These are phyloP conservation scores for Tricholoma sp. DNA, from an alignment of 768 basidiomycete species.

Conservation along the genomic window DNA sequence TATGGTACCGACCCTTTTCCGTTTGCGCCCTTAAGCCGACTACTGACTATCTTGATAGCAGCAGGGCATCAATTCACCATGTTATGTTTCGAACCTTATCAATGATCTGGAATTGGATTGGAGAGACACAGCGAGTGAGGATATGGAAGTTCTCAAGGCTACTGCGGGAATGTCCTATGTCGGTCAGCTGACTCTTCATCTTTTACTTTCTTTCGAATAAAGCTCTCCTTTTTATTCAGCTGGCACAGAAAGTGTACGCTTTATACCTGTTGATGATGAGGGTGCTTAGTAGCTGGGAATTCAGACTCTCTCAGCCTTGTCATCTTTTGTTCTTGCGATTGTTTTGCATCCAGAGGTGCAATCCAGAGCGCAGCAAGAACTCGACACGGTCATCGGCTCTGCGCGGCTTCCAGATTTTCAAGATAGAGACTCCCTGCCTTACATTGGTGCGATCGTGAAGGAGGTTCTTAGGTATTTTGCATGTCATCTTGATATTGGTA, in stretches of 20 bases:
- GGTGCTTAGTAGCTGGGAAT: neutral
- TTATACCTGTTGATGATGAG: neutral
- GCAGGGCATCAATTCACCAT: slow-evolving; percentile 26
- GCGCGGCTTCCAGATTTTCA: slow-evolving; percentile 24
- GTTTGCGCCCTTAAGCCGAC: neutral
- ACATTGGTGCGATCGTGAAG: slow-evolving; percentile 35
- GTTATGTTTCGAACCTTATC: slow-evolving; percentile 29
- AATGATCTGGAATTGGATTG: slow-evolving; percentile 16
- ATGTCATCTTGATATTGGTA: neutral
- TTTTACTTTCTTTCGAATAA: neutral
- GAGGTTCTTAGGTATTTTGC: slow-evolving; percentile 29
- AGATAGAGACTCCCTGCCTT: slow-evolving; percentile 30
- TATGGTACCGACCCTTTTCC: slow-evolving; percentile 26
- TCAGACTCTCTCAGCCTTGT: slow-evolving; percentile 29
- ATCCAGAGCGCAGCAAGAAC: slow-evolving; percentile 24
- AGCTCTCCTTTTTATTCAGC: slow-evolving; percentile 17
- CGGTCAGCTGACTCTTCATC: slow-evolving; percentile 16
- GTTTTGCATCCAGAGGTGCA: slow-evolving; percentile 30
- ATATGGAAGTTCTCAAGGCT: slow-evolving; percentile 27
- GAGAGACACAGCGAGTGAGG: slow-evolving; percentile 14
- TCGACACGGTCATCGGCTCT: slow-evolving; percentile 25
- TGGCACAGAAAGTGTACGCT: slow-evolving; percentile 37
- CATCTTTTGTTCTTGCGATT: slow-evolving; percentile 31
- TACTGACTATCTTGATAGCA: slow-evolving; percentile 14
- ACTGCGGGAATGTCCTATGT: slow-evolving; percentile 35